phyloP scores from a whole-genome alignment of 2,329 filamentous ascomycete genomes.

The Myriangium duriaei region DNA sequence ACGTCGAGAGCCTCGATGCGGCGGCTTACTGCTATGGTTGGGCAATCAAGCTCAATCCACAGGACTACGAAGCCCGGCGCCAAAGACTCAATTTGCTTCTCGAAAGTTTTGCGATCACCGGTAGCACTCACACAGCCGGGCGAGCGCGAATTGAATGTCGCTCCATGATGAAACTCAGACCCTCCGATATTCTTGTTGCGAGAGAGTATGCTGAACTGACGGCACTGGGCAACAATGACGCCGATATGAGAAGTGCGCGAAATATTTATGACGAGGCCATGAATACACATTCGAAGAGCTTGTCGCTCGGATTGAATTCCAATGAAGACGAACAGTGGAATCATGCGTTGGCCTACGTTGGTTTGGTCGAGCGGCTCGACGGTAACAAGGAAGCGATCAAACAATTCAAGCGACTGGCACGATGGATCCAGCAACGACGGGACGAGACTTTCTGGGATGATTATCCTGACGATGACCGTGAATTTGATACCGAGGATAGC shows the following conservation, averaged over 20 bases:
- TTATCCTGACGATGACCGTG: constrained; percentile 50
- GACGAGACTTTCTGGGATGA: constrained; percentile 68
- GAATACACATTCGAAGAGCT: constrained; percentile 30
- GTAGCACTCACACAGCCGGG: constrained; percentile 28
- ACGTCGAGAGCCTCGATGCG: constrained; percentile 31
- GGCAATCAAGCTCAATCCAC: constrained; percentile 40
- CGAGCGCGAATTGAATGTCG: constrained; percentile 41
- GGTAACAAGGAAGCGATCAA: constrained; percentile 53
- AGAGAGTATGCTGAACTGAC: constrained; percentile 45
- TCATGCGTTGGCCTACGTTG: constrained; percentile 73
- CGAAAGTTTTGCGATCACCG: constrained; percentile 19
- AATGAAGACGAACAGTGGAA: constrained; percentile 52
- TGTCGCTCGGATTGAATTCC: constrained; percentile 15
- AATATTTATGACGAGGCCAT: constrained; percentile 40
- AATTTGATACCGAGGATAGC: constrained; percentile 68
- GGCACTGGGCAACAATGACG: constrained; percentile 15
- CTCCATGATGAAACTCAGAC: constrained; percentile 40
- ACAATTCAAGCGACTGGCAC: constrained; percentile 57
- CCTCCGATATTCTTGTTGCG: constrained; percentile 42
- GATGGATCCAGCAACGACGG: constrained; percentile 70
- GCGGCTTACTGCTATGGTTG: constrained; percentile 42
- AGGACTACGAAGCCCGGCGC: constrained; percentile 41
- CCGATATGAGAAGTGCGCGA: constrained; percentile 18
- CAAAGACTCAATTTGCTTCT: constrained; percentile 44
- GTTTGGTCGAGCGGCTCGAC: constrained; percentile 57